phyloP scores from a whole-genome alignment of 1,139 yeast genomes.

The Sugiyamaella neomexicana region DNA sequence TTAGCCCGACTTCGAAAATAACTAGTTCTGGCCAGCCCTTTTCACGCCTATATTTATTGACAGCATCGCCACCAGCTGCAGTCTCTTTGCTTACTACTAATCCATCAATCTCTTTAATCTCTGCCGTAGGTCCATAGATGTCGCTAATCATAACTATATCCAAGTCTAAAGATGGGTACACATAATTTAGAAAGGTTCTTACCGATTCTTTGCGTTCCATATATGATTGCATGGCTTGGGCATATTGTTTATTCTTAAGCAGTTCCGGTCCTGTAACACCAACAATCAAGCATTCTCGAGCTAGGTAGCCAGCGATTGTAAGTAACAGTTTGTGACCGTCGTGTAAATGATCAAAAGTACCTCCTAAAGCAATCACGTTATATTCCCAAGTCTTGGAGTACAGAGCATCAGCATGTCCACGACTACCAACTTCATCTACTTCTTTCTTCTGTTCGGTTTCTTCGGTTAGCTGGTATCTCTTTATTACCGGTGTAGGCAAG shows the following conservation, averaged over 20 bases:
- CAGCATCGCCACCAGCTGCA: constrained; percentile 65
- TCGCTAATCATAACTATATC: constrained; percentile 68
- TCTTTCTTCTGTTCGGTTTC: constrained; percentile 21
- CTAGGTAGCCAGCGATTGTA: constrained; percentile 67
- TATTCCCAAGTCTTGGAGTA: constrained; percentile 26
- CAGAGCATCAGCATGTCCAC: constrained; percentile 20
- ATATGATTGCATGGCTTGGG: constrained; percentile 63
- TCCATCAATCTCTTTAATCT: constrained; percentile 70
- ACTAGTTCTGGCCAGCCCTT: constrained; percentile 56
- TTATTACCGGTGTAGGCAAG: not conserved
- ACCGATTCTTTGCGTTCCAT: constrained; percentile 53
- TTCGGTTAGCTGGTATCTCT: constrained; percentile 4
- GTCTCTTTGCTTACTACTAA: constrained; percentile 83
- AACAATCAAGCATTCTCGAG: constrained; percentile 57
- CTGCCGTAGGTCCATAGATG: constrained; percentile 92
- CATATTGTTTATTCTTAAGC: constrained; percentile 70
- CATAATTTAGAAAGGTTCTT: constrained; percentile 48
- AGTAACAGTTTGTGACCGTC: constrained; percentile 90
- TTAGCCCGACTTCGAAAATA: constrained; percentile 63
- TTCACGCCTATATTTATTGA: constrained; percentile 63
- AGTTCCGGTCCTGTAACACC: constrained; percentile 85
- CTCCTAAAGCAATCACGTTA: constrained; percentile 59
- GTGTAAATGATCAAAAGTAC: constrained; percentile 95
- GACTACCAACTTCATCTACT: constrained; percentile 5
- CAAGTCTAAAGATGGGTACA: constrained; percentile 48